Percentiles rank a stretch among this genome's conserved stretches.
These are phyloP conservation scores for Aphanoascus verrucosus DNA, from an alignment of 2,329 filamentous ascomycete species.

Conservation along the genomic window DNA sequence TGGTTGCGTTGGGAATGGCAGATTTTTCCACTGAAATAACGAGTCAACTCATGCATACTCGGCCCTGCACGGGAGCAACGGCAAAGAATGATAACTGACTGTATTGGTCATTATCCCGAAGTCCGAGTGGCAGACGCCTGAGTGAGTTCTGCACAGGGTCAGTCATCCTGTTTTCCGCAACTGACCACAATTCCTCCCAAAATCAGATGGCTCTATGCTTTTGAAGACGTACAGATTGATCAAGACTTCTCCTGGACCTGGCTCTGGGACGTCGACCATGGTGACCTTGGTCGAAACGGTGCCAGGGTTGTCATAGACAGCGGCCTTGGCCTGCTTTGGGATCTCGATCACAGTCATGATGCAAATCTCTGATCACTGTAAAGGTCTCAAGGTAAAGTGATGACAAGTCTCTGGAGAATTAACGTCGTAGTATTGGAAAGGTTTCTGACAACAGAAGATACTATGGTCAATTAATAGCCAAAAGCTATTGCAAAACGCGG, in stretches of 20 bases:
- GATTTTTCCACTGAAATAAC: slow-evolving; percentile 40
- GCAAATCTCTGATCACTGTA: background rate
- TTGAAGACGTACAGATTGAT: slow-evolving; percentile 44
- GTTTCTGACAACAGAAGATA: no score
- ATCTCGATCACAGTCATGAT: slow-evolving; percentile 33
- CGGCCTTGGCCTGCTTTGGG: slow-evolving; percentile 52
- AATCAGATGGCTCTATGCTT: background rate
- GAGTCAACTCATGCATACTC: background rate
- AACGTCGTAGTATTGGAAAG: no score
- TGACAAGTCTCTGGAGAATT: no score
- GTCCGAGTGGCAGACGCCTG: slow-evolving; percentile 56
- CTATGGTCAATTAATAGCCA: no score
- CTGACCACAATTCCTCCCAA: background rate
- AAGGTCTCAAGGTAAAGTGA: background rate
- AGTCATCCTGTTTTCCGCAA: background rate
- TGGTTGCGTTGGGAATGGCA: slow-evolving; percentile 48
- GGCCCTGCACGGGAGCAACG: background rate
- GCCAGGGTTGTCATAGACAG: slow-evolving; percentile 55
- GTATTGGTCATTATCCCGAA: slow-evolving; percentile 46
- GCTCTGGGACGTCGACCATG: slow-evolving; percentile 54
- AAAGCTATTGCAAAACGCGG: no score
- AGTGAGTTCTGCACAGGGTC: slow-evolving; percentile 41
- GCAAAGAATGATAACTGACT: slow-evolving; percentile 16
- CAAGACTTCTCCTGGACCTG: slow-evolving; percentile 51
- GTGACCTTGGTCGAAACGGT: slow-evolving; percentile 54